These are phyloP conservation scores for Aspergillus texensis DNA, from an alignment of 2,329 filamentous ascomycete species.

Conservation along the genomic window DNA sequence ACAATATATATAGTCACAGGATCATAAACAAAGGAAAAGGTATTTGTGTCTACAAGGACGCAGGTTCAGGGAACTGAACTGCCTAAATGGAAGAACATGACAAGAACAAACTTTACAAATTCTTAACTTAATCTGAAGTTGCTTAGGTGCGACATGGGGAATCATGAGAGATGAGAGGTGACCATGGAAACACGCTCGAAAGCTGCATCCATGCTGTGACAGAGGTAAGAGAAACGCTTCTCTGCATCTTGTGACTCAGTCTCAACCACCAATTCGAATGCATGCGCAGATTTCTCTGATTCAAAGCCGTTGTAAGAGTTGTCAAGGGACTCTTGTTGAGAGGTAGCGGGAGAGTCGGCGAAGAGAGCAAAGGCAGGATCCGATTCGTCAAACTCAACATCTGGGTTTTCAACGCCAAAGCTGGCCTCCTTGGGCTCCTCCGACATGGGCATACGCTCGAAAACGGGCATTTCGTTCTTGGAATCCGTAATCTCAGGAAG, in stretches of 20 bases:
- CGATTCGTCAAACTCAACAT: constrained; percentile 59
- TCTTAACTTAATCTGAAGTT: constrained; percentile 13
- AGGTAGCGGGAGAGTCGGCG: constrained; percentile 53
- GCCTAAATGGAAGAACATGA: constrained; percentile 16
- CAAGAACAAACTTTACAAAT: constrained; percentile 23
- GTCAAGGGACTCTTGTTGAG: constrained; percentile 28
- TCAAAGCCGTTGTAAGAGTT: constrained; percentile 55
- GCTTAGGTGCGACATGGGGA: constrained; percentile 28
- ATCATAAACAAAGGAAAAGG: constrained; percentile 29
- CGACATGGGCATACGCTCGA: constrained; percentile 43
- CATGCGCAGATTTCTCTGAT: constrained; percentile 65
- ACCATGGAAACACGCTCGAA: constrained; percentile 44
- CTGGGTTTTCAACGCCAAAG: constrained; percentile 28
- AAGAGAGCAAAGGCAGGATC: constrained; percentile 52
- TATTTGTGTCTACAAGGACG: constrained; percentile 22
- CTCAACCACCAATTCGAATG: constrained; percentile 66
- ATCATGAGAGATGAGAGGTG: constrained; percentile 45
- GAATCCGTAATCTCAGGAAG: constrained; percentile 41
- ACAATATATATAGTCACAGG: constrained; percentile 23
- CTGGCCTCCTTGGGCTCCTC: constrained; percentile 18
- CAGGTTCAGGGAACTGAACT: constrained; percentile 14
- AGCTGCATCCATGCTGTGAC: constrained; percentile 45
- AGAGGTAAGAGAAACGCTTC: constrained; percentile 40
- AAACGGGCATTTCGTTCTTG: constrained; percentile 54
- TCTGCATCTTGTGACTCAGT: constrained; percentile 29